Evolutionary conservation across 495 filamentous ascomycete genomes (phyloP).

Genomic region (Neurospora intermedia): DNA sequence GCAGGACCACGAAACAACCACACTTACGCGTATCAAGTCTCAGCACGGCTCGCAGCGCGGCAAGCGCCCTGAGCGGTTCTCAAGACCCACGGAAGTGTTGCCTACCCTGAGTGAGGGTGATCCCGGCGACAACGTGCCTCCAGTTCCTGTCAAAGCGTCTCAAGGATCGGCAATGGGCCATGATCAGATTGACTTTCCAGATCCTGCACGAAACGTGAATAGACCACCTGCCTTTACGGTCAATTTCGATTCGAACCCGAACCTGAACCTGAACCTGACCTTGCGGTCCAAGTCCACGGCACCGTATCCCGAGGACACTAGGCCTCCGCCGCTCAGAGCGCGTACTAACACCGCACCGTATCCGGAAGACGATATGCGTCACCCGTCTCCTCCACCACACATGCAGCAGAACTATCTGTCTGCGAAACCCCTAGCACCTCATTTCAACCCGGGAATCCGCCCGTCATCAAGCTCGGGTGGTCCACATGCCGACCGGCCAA

Average conservation of each 20-base stretch:
- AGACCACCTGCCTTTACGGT: conserved; percentile 37
- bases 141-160: conserved; percentile 10
- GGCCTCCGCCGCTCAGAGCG: conserved; percentile 31
- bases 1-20: conserved; percentile 85
- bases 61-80: conserved; percentile 54
- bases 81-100: conserved; percentile 35
- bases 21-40: conserved; percentile 82
- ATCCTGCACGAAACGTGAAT: conserved; percentile 38
- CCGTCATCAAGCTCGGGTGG: conserved; percentile 20
- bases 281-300: conserved; percentile 41
- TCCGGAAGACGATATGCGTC: conserved; percentile 38
- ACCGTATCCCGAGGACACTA: conserved; percentile 56
- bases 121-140: conserved; percentile 2
- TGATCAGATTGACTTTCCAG: conserved; percentile 55
- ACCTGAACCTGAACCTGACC: conserved; percentile 29
- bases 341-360: conserved; percentile 35
- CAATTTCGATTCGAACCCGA: conserved; percentile 21
- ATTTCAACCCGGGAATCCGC: conserved; percentile 27
- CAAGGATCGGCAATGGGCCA: conserved; percentile 21
- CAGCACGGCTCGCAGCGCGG: conserved; percentile 80
- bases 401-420: background rate
- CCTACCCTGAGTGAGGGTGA: conserved; percentile 37
- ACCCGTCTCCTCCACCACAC: conserved; percentile 10
- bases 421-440: conserved; percentile 13
- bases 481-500: conserved; percentile 46